Conservation (phyloP, 495 filamentous ascomycete species). For the Daldinia concentrica region DNA sequence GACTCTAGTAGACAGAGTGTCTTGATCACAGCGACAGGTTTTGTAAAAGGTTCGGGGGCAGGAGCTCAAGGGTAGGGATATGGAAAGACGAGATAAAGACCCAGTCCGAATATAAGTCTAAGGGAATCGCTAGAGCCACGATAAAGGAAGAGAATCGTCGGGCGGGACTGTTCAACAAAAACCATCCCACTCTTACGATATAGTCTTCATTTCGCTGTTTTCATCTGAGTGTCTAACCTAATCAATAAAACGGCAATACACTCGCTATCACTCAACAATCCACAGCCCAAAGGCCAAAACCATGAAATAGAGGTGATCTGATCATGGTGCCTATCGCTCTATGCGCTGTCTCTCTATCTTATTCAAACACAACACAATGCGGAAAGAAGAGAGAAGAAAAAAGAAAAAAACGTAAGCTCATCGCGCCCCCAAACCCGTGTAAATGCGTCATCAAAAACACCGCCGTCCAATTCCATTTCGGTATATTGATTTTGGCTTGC, state of each 20-base stretch:
- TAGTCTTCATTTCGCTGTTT: no score
- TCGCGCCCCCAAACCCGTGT: constrained; percentile 30
- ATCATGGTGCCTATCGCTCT: constrained; percentile 23
- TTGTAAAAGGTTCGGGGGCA: no score
- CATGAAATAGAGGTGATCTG: neutral
- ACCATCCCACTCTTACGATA: no score
- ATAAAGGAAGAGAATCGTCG: no score
- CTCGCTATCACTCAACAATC: neutral
- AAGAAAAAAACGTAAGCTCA: constrained; percentile 8
- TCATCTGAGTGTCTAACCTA: no score
- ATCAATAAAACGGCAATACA: neutral
- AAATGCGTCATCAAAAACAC: constrained; percentile 42
- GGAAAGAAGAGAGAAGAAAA: neutral
- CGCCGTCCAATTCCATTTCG: constrained; percentile 13
- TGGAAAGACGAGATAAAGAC: no score
- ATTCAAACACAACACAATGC: constrained; percentile 25
- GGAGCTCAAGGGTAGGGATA: no score
- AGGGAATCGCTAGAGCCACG: no score
- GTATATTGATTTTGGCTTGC: constrained; percentile 3
- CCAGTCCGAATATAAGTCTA: no score
- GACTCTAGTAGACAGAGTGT: no score
- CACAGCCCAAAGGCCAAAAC: neutral
- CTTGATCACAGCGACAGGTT: no score
- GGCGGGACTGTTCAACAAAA: no score
- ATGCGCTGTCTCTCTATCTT: constrained; percentile 35